Conservation (phyloP, 352 stramenopile genomes). For the Pythium apleroticum region DNA sequence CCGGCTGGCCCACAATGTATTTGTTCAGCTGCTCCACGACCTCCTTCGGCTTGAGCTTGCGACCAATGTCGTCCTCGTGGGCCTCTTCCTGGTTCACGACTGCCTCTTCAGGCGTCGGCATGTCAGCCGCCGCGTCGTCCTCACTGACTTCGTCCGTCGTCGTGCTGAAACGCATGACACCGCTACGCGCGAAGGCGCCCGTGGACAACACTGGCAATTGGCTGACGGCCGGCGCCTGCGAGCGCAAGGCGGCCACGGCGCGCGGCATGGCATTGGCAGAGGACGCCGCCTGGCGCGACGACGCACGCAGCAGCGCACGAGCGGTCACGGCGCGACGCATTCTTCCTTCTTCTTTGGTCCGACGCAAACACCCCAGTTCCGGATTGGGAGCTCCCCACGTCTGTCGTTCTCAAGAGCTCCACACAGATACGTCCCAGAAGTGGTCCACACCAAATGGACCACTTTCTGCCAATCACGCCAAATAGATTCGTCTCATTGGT, state of each 20-base stretch:
- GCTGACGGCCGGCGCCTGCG: neutral
- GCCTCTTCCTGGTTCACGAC: conserved; percentile 28
- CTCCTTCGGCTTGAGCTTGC: conserved; percentile 90
- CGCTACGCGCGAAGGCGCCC: conserved; percentile 6
- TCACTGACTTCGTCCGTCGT: conserved; percentile 22
- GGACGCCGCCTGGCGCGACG: conserved; percentile 14
- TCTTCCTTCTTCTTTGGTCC: conserved; percentile 25
- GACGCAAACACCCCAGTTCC: conserved; percentile 5
- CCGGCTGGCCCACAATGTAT: conserved; percentile 97
- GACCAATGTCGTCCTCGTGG: conserved; percentile 59
- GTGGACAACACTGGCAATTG: conserved; percentile 9
- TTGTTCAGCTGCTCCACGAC: conserved; percentile 96
- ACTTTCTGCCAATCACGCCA: conserved; percentile 19
- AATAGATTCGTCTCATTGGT: neutral
- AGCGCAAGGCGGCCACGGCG: neutral
- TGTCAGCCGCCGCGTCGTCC: neutral
- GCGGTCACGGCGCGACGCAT: conserved; percentile 56
- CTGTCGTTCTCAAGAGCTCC: conserved; percentile 29
- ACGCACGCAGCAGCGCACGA: conserved; percentile 44
- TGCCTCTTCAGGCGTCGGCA: conserved; percentile 26
- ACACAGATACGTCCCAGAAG: conserved; percentile 1
- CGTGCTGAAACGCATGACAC: conserved; percentile 32
- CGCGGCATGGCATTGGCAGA: neutral
- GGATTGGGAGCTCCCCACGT: neutral
- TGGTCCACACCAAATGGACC: conserved; percentile 13